These are phyloP conservation scores for Gracilaria caudata DNA, from an alignment of 23 red algal genomes.

Conservation along the genomic window DNA sequence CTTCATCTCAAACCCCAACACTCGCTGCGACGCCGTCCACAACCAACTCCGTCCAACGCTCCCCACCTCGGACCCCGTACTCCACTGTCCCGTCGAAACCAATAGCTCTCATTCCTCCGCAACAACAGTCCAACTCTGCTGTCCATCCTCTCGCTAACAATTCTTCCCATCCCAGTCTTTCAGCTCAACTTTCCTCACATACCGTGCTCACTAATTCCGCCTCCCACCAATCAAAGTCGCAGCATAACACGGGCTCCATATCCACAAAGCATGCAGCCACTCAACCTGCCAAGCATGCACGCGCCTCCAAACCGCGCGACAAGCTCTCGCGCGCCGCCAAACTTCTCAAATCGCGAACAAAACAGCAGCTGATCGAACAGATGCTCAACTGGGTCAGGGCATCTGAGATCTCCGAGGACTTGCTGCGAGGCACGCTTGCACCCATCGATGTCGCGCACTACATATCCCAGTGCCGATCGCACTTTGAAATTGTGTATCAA, in stretches of 20 bases:
- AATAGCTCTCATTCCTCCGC: neutral
- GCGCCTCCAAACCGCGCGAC: slow-evolving; percentile 31
- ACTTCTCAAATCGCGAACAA: slow-evolving; percentile 32
- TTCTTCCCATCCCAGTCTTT: slow-evolving; percentile 9
- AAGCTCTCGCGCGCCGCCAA: slow-evolving; percentile 33
- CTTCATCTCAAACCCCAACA: slow-evolving; percentile 5
- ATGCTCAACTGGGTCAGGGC: slow-evolving; percentile 1
- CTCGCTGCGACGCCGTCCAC: slow-evolving; percentile 19
- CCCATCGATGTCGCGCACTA: slow-evolving; percentile 9
- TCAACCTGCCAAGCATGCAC: neutral
- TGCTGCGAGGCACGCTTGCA: neutral
- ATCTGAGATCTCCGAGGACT: slow-evolving; percentile 6
- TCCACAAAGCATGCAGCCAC: slow-evolving; percentile 11
- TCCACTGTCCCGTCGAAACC: neutral
- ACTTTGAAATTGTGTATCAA: neutral
- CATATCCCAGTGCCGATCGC: neutral
- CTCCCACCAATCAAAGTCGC: slow-evolving; percentile 18
- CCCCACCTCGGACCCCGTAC: slow-evolving; percentile 10
- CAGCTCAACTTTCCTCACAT: slow-evolving; percentile 20
- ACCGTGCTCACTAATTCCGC: slow-evolving; percentile 25
- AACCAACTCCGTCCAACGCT: slow-evolving; percentile 19
- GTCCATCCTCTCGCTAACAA: slow-evolving; percentile 14
- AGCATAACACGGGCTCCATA: neutral
- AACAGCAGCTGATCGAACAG: slow-evolving; percentile 34
- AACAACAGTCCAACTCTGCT: neutral